A percentile compares a stretch with the other conserved stretches of the same genome.
Conservation (phyloP, 2,329 filamentous ascomycete genomes). For the Emydomyces testavorans region DNA sequence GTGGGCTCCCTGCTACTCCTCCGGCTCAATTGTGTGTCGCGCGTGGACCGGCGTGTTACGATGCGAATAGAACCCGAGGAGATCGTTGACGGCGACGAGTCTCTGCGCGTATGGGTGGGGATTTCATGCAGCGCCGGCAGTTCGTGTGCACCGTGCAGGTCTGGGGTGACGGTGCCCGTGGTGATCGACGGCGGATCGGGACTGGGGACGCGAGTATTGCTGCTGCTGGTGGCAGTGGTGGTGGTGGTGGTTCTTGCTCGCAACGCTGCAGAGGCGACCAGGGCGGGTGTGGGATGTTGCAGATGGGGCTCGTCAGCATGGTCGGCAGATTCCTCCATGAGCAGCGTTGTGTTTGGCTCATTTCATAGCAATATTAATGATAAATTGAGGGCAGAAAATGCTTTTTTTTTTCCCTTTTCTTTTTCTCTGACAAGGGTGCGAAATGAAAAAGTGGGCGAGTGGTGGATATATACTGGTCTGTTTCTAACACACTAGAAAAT, state of each 20-base stretch:
- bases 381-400: background rate
- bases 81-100: constrained; percentile 13
- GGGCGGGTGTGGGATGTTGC: constrained; percentile 2
- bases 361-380: background rate
- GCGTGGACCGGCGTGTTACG: constrained; percentile 13
- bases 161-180: background rate
- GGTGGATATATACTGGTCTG: no score
- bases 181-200: background rate
- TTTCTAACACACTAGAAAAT: no score
- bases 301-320: background rate
- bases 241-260: background rate
- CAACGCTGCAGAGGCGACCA: constrained; percentile 4
- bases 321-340: constrained; percentile 8
- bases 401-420: background rate
- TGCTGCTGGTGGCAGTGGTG: background rate
- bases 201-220: background rate
- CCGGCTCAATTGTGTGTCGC: constrained; percentile 7
- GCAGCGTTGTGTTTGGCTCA: constrained; percentile 1
- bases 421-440: no score
- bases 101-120: constrained; percentile 2
- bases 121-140: constrained; percentile 5
- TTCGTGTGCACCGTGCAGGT: constrained; percentile 7
- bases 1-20: constrained; percentile 8
- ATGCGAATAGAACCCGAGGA: constrained; percentile 16
- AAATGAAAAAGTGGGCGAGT: no score